Evolutionary conservation across 129 eudicot genomes (phyloP), one percentile per base, ranked within the genome.

Genomic region (Scalesia atractyloides): DNA sequence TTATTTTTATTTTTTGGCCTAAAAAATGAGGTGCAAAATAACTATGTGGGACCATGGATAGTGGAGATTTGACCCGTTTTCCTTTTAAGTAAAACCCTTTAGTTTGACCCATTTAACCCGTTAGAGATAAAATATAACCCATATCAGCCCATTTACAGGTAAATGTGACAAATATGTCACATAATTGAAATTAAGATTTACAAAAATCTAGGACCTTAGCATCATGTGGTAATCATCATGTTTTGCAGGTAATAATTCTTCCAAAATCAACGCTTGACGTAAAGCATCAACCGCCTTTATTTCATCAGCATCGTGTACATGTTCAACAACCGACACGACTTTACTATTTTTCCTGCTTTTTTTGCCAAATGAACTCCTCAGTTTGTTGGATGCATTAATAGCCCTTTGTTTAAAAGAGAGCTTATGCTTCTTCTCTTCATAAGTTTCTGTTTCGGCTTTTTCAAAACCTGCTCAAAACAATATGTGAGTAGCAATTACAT

Each of bases 181-280:
- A n/a, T n/a, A n/a, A n/a, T n/a, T n/a, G 64, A 11, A 58, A 22
- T 22, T 10, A 58, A 58, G 1, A 33, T 39, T 39, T 57, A 9
- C 14, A 59, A 50, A 41, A 18, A 17, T 46, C 20, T 43, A 52
- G 26, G 50, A 93, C 98, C 98, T 89, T 18, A 94, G 87, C 79
- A 94, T 68, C 92, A 88, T 82, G 72, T 93, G 96, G 80, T 93
- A 93, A 69, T 93, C 98, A 73, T 93, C 97, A 62, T 94, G 96
- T 67, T 90, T 94, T 16, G 91, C 80, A 15, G 98, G 98, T 17
- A 94, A 84, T 22, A 90, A 47, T 59, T 94, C 98, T 73, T 94
- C 97, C 60, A 90, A 72, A 70, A 94, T 84, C 46, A 94, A 86
- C 4, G 85, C 82, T 76, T 94, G 98, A 13, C 98, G 91, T 44